Evolutionary conservation across 1,284 basidiomycete species (phyloP).

Genomic region (Ceratobasidium sp.): DNA sequence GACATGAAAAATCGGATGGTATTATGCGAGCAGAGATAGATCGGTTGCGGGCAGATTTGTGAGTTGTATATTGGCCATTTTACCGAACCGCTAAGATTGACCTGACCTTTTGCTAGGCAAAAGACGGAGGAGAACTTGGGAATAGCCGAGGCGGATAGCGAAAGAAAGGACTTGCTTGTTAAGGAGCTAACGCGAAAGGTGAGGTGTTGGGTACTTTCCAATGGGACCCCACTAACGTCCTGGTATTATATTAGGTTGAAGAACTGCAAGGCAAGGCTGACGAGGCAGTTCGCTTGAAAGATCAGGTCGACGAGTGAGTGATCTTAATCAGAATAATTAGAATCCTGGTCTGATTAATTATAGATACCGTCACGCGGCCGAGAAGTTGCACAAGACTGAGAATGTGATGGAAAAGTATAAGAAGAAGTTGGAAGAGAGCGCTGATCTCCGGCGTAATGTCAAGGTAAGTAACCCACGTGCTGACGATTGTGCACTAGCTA

Average conservation of each 20-base stretch:
- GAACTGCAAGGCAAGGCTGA: slow-evolving; percentile 84
- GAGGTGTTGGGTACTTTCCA: slow-evolving; percentile 25
- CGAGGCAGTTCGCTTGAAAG: slow-evolving; percentile 82
- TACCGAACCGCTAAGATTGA: background rate
- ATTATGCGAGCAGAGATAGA: slow-evolving; percentile 83
- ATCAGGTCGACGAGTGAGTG: slow-evolving; percentile 91
- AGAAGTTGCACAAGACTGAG: slow-evolving; percentile 91
- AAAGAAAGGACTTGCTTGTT: slow-evolving; percentile 74
- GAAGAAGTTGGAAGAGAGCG: slow-evolving; percentile 95
- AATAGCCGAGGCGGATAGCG: slow-evolving; percentile 79
- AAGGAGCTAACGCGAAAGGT: slow-evolving; percentile 77
- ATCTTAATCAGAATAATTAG: background rate
- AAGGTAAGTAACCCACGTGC: slow-evolving; percentile 66
- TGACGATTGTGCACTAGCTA: background rate
- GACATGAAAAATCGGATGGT: slow-evolving; percentile 74
- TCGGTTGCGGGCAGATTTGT: slow-evolving; percentile 80
- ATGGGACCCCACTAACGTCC: background rate
- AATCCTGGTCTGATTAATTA: slow-evolving; percentile 26
- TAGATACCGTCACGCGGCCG: slow-evolving; percentile 89
- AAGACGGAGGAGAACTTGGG: slow-evolving; percentile 90
- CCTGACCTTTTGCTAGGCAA: slow-evolving; percentile 64
- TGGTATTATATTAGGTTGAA: slow-evolving; percentile 61
- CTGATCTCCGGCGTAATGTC: slow-evolving; percentile 85
- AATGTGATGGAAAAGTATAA: slow-evolving; percentile 99
- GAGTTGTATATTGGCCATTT: slow-evolving; percentile 55